Percentiles rank a stretch among this genome's conserved stretches.
phyloP scores from a whole-genome alignment of 2,329 filamentous ascomycete species.

The Fusarium poae region DNA sequence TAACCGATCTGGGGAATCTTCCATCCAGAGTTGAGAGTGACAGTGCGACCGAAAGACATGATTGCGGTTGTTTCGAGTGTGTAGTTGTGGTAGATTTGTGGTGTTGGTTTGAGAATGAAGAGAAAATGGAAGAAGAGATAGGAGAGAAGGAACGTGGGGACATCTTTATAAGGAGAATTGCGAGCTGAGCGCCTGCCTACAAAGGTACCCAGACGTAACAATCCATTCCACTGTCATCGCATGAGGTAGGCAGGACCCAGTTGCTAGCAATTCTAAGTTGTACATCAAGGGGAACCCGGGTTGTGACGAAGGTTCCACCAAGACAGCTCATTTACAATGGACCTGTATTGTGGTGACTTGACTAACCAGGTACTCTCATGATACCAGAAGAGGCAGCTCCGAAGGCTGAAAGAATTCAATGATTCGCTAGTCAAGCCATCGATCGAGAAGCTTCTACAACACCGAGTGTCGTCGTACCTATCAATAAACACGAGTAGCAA shows the following conservation, averaged over 20 bases:
- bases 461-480: slow-evolving; percentile 12
- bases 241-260: slow-evolving; percentile 19
- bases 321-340: slow-evolving; percentile 10
- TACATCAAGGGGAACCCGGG: slow-evolving; percentile 32
- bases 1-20: slow-evolving; percentile 72
- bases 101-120: neutral
- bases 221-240: slow-evolving; percentile 8
- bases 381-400: slow-evolving; percentile 32
- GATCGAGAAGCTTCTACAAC: slow-evolving; percentile 39
- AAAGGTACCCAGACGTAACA: neutral
- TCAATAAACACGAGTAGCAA: slow-evolving; percentile 13
- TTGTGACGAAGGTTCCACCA: slow-evolving; percentile 28
- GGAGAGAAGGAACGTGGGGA: neutral
- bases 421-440: slow-evolving; percentile 5
- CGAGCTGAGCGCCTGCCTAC: neutral
- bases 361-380: slow-evolving; percentile 11
- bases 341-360: neutral
- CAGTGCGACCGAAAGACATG: slow-evolving; percentile 70
- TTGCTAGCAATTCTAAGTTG: slow-evolving; percentile 10
- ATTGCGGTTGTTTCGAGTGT: slow-evolving; percentile 27
- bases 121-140: neutral
- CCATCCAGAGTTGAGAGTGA: slow-evolving; percentile 73
- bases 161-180: slow-evolving; percentile 28
- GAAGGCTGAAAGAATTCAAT: slow-evolving; percentile 12
- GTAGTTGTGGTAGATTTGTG: neutral